Evolutionary conservation across 495 filamentous ascomycete species (phyloP), one percentile per base, ranked within the genome.

Genomic region (Penicillium atrosanguineum): DNA sequence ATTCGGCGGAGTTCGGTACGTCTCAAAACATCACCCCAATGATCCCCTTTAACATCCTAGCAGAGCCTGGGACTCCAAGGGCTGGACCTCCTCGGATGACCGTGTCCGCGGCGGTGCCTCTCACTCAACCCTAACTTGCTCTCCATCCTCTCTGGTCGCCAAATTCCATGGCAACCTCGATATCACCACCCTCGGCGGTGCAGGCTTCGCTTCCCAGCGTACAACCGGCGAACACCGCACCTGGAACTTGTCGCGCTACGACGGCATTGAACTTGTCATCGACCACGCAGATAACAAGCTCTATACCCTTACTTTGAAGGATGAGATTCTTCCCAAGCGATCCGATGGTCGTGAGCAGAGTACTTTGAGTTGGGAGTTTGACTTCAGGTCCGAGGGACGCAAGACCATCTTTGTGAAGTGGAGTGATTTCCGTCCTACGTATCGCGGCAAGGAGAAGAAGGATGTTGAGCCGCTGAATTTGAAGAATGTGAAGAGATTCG

Each of bases 121-220:
- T 14, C 61, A 78, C 51, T 88, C 84, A 29, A 70, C 76, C 42
- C 69, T 89, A 6, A 48, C 56, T 44, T 64, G 49, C 43, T 65
- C 55, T 29, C 55, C 48, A 6, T 57, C 56, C 21, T 57, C 49
- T 14, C 53, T 63, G 14, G 50, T 56, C 8, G 69, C 72, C 7
- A 55, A 62, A 1, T 93, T 95, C 68, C 65, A 79, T 41, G 91
- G 90, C 9, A 69, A 71, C 16, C 80, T 95, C 6, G 88, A 92
- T 65, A 87, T 85, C 43, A 76, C 71, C n/a, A 83, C 85, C 0
- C 82, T 95, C 0, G 88, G 88, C 12, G 88, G 88, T 9, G 89
- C 91, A 1, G 91, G 90, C 5, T 95, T 95, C 63, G 89, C 90
- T 1, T 86, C 81, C 0, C 88, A 92, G 57, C 81, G 87, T 23